Evolutionary conservation across 371 early-diverging fungal genomes (phyloP).

Genomic region (Mucor saturninus): DNA sequence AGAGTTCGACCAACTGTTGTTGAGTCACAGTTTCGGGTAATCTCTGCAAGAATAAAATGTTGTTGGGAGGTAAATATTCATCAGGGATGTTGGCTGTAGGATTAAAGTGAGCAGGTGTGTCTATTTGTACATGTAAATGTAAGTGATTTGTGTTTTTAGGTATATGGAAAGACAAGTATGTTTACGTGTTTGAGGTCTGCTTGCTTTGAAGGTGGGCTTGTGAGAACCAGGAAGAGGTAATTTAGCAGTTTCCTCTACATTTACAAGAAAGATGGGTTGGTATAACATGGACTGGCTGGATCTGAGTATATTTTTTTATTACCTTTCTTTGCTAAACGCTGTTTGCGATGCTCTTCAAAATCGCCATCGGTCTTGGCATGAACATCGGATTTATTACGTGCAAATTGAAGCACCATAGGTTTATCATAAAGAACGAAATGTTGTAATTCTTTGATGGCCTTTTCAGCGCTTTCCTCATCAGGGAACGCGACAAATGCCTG

Average conservation of each 20-base stretch:
- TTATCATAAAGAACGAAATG: slow-evolving; percentile 82
- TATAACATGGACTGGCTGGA: neutral
- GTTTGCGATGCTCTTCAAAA: slow-evolving; percentile 58
- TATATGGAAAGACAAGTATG: neutral
- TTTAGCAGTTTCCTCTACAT: slow-evolving; percentile 29
- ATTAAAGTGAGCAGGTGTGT: slow-evolving; percentile 10
- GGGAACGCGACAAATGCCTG: slow-evolving; percentile 83
- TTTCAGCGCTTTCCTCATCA: slow-evolving; percentile 68
- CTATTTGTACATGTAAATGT: neutral
- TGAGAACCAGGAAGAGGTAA: slow-evolving; percentile 52
- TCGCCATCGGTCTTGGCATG: slow-evolving; percentile 80
- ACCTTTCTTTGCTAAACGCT: slow-evolving; percentile 59
- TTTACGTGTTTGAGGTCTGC: slow-evolving; percentile 24
- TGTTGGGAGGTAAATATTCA: slow-evolving; percentile 80
- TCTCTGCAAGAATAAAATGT: slow-evolving; percentile 90
- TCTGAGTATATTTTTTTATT: neutral
- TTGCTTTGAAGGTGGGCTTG: slow-evolving; percentile 43
- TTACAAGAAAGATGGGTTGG: neutral
- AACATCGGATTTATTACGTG: slow-evolving; percentile 81
- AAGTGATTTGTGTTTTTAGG: neutral
- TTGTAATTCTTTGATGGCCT: slow-evolving; percentile 86
- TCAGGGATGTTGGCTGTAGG: slow-evolving; percentile 65
- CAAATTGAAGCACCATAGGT: slow-evolving; percentile 87
- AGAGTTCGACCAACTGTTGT: slow-evolving; percentile 66
- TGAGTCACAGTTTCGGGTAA: slow-evolving; percentile 78